Conservation (phyloP, 768 basidiomycete genomes). For the Fibroporia radiculosa region DNA sequence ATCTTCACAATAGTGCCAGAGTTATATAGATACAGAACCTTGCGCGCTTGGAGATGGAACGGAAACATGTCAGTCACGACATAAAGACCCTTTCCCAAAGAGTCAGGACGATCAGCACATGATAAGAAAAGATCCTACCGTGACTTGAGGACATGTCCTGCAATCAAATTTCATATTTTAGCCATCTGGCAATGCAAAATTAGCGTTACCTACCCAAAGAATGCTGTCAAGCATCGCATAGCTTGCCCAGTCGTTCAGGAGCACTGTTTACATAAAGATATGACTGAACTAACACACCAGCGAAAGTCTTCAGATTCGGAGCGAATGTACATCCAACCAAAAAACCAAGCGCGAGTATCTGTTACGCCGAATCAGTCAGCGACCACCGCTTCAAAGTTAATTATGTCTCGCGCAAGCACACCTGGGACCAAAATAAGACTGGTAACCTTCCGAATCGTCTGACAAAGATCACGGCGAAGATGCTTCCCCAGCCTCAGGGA, state of each 20-base stretch:
- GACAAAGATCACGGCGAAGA: constrained; percentile 60
- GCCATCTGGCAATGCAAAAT: not conserved
- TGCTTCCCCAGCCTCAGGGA: constrained; percentile 48
- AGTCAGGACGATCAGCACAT: not conserved
- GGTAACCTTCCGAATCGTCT: constrained; percentile 58
- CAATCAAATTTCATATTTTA: not conserved
- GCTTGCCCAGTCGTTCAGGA: too few relatives aligned
- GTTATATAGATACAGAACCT: constrained; percentile 33
- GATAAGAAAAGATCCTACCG: constrained; percentile 22
- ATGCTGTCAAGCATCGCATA: constrained; percentile 52
- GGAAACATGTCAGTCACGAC: constrained; percentile 11
- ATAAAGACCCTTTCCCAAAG: constrained; percentile 6
- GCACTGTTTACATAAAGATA: not conserved
- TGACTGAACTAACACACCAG: constrained; percentile 29
- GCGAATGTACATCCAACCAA: constrained; percentile 53
- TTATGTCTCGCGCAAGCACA: constrained; percentile 17
- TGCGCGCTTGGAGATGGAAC: constrained; percentile 10
- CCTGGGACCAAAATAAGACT: constrained; percentile 67
- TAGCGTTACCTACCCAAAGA: constrained; percentile 39
- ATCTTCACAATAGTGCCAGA: constrained; percentile 51
- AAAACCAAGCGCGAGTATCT: constrained; percentile 53
- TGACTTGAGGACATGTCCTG: constrained; percentile 55
- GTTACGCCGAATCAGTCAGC: not conserved
- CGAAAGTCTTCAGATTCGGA: constrained; percentile 46
- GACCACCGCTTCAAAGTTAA: not conserved